phyloP scores from a whole-genome alignment of 2,329 filamentous ascomycete genomes.

The Cercospora sp. region DNA sequence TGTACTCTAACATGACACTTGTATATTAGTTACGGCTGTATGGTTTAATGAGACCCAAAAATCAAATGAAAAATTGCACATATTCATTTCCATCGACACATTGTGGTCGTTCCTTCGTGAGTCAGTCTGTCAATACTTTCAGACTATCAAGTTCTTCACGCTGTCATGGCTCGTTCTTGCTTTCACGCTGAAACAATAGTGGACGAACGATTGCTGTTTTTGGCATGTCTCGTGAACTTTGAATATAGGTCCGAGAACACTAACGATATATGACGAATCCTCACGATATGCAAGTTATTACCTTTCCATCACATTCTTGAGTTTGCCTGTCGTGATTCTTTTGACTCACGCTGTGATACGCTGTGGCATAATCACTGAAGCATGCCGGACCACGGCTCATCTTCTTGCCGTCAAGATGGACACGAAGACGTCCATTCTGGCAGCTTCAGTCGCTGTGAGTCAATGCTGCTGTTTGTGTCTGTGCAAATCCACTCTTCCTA shows the following conservation, averaged over 20 bases:
- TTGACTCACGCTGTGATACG: neutral
- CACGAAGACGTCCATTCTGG: too few species aligned
- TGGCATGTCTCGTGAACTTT: neutral
- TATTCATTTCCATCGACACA: neutral
- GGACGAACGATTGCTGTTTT: neutral
- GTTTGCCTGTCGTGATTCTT: neutral
- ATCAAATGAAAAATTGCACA: neutral
- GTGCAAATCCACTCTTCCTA: too few species aligned
- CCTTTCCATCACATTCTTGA: neutral
- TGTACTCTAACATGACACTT: neutral
- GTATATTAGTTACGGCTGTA: slow-evolving; percentile 4
- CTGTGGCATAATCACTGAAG: neutral
- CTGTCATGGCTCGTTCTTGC: neutral
- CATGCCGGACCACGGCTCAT: neutral
- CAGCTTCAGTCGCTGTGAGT: too few species aligned
- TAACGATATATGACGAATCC: neutral
- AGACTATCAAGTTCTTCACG: neutral
- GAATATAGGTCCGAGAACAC: neutral
- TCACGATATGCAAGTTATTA: neutral
- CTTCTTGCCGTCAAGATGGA: too few species aligned
- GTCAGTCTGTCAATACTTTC: neutral
- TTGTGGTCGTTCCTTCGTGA: neutral
- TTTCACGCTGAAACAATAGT: neutral
- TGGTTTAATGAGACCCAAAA: neutral
- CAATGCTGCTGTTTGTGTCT: too few species aligned